A percentile compares a stretch with the other conserved stretches of the same genome.
Conservation (phyloP, 2,329 filamentous ascomycete species). For the Colletotrichum nymphaeae region DNA sequence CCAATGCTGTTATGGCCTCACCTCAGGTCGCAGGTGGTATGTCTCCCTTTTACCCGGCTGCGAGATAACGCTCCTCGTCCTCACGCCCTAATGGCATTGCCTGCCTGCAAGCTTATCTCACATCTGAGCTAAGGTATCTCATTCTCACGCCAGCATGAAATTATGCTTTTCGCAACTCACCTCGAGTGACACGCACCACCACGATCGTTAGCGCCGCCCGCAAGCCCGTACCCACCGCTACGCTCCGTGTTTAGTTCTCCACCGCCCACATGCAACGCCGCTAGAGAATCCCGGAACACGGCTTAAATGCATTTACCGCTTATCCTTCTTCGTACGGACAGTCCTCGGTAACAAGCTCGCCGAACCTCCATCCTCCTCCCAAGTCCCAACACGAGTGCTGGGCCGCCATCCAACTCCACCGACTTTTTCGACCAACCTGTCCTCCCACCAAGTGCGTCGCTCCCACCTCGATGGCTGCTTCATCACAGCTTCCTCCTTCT, state of each 20-base stretch:
- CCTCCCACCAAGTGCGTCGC: constrained; percentile 9
- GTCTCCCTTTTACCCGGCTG: not conserved
- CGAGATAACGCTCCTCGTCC: constrained; percentile 20
- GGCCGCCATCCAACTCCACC: constrained; percentile 33
- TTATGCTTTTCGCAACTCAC: constrained; percentile 20
- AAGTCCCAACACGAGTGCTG: constrained; percentile 33
- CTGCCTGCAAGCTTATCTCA: constrained; percentile 23
- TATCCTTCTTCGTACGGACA: constrained; percentile 13
- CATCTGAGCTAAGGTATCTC: constrained; percentile 10
- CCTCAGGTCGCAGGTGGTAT: not conserved
- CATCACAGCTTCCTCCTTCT: not conserved
- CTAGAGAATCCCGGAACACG: constrained; percentile 7
- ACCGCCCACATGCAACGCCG: constrained; percentile 21
- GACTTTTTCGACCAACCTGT: constrained; percentile 25
- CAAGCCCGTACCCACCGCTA: constrained; percentile 15
- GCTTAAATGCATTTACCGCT: constrained; percentile 31
- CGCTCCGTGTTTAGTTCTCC: constrained; percentile 11
- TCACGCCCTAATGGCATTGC: constrained; percentile 2
- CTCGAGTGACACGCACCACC: constrained; percentile 29
- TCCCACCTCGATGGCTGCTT: not conserved
- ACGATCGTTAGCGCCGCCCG: constrained; percentile 19
- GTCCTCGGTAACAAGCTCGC: constrained; percentile 22
- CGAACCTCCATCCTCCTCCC: constrained; percentile 28
- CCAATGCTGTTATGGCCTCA: not conserved
- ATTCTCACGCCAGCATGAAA: constrained; percentile 19